phyloP scores from a whole-genome alignment of 352 stramenopile genomes.

The Globisporangium paroecandrum region DNA sequence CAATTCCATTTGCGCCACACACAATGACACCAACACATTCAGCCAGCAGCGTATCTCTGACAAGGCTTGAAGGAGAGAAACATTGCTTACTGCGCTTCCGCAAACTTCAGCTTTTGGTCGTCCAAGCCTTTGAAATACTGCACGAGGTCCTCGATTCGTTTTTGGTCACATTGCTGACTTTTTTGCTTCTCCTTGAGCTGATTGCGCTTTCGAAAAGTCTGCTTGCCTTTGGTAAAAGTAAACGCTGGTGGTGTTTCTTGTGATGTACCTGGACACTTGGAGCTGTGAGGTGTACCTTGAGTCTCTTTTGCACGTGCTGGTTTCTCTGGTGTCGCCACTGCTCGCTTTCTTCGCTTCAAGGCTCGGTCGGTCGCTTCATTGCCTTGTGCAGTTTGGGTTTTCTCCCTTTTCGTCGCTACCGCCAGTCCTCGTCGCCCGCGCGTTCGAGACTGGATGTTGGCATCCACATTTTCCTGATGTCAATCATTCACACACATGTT shows the following conservation, averaged over 20 bases:
- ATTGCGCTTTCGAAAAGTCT: constrained; percentile 45
- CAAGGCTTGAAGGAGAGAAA: not conserved
- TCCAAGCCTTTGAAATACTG: constrained; percentile 64
- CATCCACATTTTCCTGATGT: constrained; percentile 12
- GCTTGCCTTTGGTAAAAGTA: constrained; percentile 40
- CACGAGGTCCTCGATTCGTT: constrained; percentile 54
- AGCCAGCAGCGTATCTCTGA: not conserved
- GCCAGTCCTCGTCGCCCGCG: not conserved
- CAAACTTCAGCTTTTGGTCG: constrained; percentile 44
- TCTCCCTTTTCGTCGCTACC: not conserved
- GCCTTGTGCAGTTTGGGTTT: not conserved
- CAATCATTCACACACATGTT: not conserved
- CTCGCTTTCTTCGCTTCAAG: constrained; percentile 7
- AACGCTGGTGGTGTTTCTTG: constrained; percentile 58
- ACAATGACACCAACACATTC: not conserved
- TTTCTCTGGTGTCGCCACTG: not conserved
- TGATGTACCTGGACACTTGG: constrained; percentile 8
- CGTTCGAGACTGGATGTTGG: constrained; percentile 5
- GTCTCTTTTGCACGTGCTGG: not conserved
- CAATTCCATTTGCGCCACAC: not conserved
- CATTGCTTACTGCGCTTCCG: constrained; percentile 15
- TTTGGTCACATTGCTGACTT: constrained; percentile 39
- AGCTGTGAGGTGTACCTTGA: constrained; percentile 7
- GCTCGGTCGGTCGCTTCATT: not conserved
- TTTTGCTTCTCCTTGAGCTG: constrained; percentile 21